Evolutionary conservation across 2,329 filamentous ascomycete genomes (phyloP), one percentile per base, ranked within the genome.

Genomic region (Diaporthe caulivora): DNA sequence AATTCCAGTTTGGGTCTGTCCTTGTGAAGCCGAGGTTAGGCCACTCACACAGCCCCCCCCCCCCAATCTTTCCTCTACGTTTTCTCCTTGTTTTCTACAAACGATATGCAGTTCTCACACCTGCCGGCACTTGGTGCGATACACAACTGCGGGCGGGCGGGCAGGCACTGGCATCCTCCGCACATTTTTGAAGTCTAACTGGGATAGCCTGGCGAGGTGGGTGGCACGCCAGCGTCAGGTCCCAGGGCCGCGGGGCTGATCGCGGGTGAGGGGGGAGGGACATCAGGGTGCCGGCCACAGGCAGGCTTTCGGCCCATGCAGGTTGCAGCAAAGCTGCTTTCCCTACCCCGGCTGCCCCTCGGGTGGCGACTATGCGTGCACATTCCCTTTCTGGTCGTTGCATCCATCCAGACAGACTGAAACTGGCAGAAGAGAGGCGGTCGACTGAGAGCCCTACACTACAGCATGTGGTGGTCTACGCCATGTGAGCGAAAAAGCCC

Each of bases 121-220:
- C 58, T 64, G 60, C 60, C 60, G 60, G 60, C 60, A 65, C 60
- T 65, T 65, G 37, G 2, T 40, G 60, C 60, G 44, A 65, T 21
- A 65, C 60, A 34, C 37, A 34, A 34, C 5, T 5, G 34, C 34
- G 34, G 34, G 37, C 37, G 2, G 49, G 17, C 49, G 10, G 26
- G 58, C 42, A 64, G 26, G 37, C 37, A 47, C n/a, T n/a, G 18
- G 51, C 51, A 53, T n/a, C 26, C 37, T 34, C 42, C 21, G 34
- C 60, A n/a, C 42, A 29, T 2, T 49, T 18, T 18, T 31, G 18
- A 26, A 10, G 13, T n/a, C 26, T 51, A 29, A 65, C 44, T 9
- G 6, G 60, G 60, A 44, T 51, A 15, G 60, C 60, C 60, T 34
- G n/a, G 60, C 60, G n/a, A 40, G 31, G 29, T 18, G 44, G 60